Conservation (phyloP, 169 alveolate genomes). For the Cytauxzoon felis region DNA sequence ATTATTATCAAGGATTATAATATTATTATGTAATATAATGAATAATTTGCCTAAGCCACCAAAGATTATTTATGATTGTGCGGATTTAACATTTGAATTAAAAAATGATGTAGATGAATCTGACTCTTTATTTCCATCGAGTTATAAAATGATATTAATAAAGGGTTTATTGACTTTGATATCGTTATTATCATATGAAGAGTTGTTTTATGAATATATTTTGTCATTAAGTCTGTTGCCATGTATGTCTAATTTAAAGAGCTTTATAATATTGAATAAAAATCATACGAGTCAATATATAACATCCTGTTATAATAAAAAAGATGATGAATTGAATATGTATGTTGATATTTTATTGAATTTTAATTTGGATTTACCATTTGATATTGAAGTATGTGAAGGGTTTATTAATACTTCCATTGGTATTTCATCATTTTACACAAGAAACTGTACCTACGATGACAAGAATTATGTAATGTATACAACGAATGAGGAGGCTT, state of each 20-base stretch:
- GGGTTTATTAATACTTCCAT: conserved; percentile 41
- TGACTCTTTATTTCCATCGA: neutral
- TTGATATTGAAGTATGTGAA: conserved; percentile 1
- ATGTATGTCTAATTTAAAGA: conserved; percentile 2
- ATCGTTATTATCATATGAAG: neutral
- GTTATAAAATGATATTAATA: neutral
- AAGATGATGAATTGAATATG: conserved; percentile 1
- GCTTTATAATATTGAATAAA: conserved; percentile 30
- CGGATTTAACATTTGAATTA: neutral
- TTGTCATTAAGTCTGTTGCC: neutral
- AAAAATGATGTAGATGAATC: neutral
- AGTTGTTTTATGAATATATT: neutral
- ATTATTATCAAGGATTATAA: conserved; percentile 17
- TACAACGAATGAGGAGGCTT: neutral
- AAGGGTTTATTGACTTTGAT: conserved; percentile 11
- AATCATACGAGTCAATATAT: conserved; percentile 24
- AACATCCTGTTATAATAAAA: neutral
- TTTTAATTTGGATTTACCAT: conserved; percentile 35
- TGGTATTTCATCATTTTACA: conserved; percentile 39
- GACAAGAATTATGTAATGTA: conserved; percentile 17
- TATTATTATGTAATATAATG: conserved; percentile 1
- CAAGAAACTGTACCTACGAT: neutral
- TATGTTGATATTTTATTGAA: conserved; percentile 11
- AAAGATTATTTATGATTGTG: neutral
- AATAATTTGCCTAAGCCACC: neutral